Base-by-base conservation (phyloP, 2,329 filamentous ascomycete species). In the Pezicula radicicola region DNA sequence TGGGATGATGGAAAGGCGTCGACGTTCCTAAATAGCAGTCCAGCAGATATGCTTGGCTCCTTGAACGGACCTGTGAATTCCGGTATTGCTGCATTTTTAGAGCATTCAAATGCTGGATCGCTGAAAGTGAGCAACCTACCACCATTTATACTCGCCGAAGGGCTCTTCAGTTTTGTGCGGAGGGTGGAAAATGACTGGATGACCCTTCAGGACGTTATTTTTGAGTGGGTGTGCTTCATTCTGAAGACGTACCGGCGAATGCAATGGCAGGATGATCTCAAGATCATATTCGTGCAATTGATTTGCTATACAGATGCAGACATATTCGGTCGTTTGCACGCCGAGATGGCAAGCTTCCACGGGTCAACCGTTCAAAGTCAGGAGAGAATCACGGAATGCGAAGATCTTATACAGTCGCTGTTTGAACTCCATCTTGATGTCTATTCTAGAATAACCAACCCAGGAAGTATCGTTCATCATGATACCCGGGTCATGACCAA, bases 381-480 rank as follows among this genome's bases (percentile, higher is more conserved):
- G 2, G 55, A 65, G 30, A 65, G 76, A 40, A 55, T 68, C 19
- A 64, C 64, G 12, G 61, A 73, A 27, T 65, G 79, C 27, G 58
- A 64, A 39, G 79, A 82, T 46, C 75, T 85, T 64, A 69, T 78
- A 2, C 75, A 88, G 63, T 76, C 77, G 2, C 68, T 88, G 3
- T 87, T 85, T 58, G 85, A 89, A 64, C 68, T 88, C 30, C 85
- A 88, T 60, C 72, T 88, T 6, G 85, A 88, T 61, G 72, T 86
- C 8, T 86, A 83, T 63, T 78, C 78, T 6, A 70, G 79, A n/a
- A 81, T 86, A 59, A 85, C 80, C 46, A 79, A 79, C 56, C 77
- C 81, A 0, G 77, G 76, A 57, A 85, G 78, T 58, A 75, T 80
- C 21, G 75, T 82, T 6, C 75, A 80, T 52, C 60, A 68, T 28